A percentile compares a stretch with the other conserved stretches of the same genome.
Evolutionary conservation across 768 basidiomycete species (phyloP).

Genomic region (Porphyrellus cyaneotinctus): DNA sequence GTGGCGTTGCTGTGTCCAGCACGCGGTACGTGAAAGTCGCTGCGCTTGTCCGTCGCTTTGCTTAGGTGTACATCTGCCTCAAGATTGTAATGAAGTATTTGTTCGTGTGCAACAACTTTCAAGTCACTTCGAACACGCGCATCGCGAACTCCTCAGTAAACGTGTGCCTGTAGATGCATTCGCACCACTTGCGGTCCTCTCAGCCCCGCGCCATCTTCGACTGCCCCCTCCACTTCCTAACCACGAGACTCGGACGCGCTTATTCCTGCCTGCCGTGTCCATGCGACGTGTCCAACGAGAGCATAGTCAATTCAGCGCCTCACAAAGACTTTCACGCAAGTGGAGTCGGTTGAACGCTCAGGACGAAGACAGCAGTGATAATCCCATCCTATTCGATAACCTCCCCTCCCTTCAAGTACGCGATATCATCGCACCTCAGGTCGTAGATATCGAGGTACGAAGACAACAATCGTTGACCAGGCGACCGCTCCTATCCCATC

Average conservation of each 20-base stretch:
- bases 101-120: constrained; percentile 24
- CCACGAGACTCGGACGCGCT: neutral
- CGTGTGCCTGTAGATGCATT: constrained; percentile 13
- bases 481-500: constrained; percentile 19
- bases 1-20: constrained; percentile 25
- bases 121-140: constrained; percentile 22
- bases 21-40: constrained; percentile 15
- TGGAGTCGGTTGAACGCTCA: constrained; percentile 30
- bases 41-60: neutral
- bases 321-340: constrained; percentile 24
- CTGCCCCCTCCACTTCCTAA: constrained; percentile 16
- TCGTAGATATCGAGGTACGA: constrained; percentile 15
- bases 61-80: constrained; percentile 4
- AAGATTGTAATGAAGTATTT: constrained; percentile 26
- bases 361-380: constrained; percentile 15
- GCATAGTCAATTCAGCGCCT: constrained; percentile 11
- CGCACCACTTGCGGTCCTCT: constrained; percentile 16
- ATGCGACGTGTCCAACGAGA: constrained; percentile 6
- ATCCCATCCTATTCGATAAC: constrained; percentile 21
- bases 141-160: constrained; percentile 17
- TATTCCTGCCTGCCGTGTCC: constrained; percentile 9
- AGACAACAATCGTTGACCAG: neutral
- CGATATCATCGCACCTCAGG: neutral
- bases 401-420: constrained; percentile 4
- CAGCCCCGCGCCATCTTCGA: constrained; percentile 17